phyloP scores from a whole-genome alignment of 495 filamentous ascomycete genomes.

The Podospora conica region DNA sequence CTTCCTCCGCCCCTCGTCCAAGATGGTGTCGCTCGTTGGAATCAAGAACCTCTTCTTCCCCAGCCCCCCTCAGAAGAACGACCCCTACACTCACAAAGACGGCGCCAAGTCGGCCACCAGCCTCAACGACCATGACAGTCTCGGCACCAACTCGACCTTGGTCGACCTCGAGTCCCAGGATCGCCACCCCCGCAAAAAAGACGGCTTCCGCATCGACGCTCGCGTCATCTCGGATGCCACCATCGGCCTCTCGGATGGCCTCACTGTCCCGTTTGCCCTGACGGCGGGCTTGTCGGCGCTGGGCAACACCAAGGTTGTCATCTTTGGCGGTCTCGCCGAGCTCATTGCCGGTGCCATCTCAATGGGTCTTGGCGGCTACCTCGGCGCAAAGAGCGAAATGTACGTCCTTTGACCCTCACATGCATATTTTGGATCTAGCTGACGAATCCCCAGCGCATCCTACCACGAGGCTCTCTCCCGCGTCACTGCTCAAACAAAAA shows the following conservation, averaged over 20 bases:
- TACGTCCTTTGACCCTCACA: background rate
- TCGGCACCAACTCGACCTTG: background rate
- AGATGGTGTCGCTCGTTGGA: constrained; percentile 23
- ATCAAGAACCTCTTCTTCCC: constrained; percentile 24
- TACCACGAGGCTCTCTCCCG: constrained; percentile 12
- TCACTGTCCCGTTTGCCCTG: constrained; percentile 56
- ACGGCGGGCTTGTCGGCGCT: constrained; percentile 52
- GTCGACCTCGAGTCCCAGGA: constrained; percentile 7
- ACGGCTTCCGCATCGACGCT: constrained; percentile 14
- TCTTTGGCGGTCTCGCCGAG: constrained; percentile 61
- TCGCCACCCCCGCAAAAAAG: background rate
- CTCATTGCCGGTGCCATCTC: constrained; percentile 56
- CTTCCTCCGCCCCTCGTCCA: background rate
- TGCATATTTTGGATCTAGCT: background rate
- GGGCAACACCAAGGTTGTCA: constrained; percentile 52
- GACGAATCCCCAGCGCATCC: constrained; percentile 8
- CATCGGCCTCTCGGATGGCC: constrained; percentile 53
- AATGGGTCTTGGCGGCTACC: constrained; percentile 61
- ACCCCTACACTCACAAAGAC: background rate
- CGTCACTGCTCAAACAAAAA: constrained; percentile 3
- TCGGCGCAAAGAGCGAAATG: constrained; percentile 5
- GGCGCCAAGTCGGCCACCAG: background rate
- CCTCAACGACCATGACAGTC: background rate
- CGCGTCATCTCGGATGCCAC: constrained; percentile 42
- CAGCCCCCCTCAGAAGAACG: background rate